These are phyloP conservation scores for Eimeria necatrix DNA, from an alignment of 169 alveolate species.

Conservation along the genomic window DNA sequence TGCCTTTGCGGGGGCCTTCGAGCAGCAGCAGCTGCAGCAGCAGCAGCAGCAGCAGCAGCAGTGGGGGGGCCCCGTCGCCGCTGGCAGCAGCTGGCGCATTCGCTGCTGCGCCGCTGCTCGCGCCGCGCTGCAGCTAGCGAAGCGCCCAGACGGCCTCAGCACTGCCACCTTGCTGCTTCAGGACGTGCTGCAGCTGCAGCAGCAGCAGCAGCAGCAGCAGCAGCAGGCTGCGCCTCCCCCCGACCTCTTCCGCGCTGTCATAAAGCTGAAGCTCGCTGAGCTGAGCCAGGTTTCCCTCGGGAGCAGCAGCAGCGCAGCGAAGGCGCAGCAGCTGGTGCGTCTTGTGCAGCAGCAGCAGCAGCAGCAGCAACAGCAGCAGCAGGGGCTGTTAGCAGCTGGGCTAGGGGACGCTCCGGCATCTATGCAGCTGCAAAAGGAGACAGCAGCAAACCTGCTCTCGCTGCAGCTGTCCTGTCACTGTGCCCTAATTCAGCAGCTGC, in stretches of 20 bases:
- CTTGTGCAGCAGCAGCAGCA: background rate
- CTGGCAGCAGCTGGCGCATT: background rate
- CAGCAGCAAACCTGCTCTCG: background rate
- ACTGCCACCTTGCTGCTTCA: slow-evolving; percentile 22
- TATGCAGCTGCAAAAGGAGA: background rate
- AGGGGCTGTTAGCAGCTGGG: background rate
- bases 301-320: background rate
- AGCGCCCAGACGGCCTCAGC: background rate
- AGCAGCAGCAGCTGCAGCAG: slow-evolving; percentile 4
- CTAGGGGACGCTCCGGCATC: background rate
- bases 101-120: background rate
- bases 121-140: slow-evolving; percentile 15
- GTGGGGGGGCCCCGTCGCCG: background rate
- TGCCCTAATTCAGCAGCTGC: slow-evolving; percentile 4
- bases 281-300: background rate
- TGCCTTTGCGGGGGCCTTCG: background rate
- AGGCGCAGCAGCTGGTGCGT: background rate
- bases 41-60: slow-evolving; percentile 10
- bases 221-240: background rate
- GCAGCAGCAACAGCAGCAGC: slow-evolving; percentile 16
- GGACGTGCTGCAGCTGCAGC: slow-evolving; percentile 18
- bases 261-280: slow-evolving; percentile 19
- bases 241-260: slow-evolving; percentile 8
- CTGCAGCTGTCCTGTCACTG: background rate
- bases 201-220: background rate